Evolutionary conservation across 306 rosid species (phyloP).

Genomic region (Malus fusca): DNA sequence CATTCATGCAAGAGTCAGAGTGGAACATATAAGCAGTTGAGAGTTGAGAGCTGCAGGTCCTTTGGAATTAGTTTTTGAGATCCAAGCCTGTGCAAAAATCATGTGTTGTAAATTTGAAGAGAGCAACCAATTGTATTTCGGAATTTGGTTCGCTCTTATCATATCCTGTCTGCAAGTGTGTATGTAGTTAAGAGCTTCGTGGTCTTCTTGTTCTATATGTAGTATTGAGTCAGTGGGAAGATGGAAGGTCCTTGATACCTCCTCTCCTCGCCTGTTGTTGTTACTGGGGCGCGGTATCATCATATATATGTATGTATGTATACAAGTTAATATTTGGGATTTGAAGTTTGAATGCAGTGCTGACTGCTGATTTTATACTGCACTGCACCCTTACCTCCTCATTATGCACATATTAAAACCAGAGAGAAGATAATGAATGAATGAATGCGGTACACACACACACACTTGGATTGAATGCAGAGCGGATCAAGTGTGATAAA

Average conservation of each 20-base stretch:
- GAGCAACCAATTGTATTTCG: background rate
- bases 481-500: too few relatives aligned
- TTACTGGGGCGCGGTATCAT: background rate
- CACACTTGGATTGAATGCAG: too few relatives aligned
- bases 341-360: background rate
- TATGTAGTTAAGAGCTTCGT: background rate
- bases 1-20: background rate
- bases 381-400: background rate
- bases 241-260: background rate
- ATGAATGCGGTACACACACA: background rate
- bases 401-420: background rate
- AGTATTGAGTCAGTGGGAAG: background rate
- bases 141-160: background rate
- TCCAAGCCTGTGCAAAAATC: conserved; percentile 26
- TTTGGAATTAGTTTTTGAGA: conserved; percentile 35
- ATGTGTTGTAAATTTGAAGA: background rate
- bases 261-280: background rate
- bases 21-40: background rate
- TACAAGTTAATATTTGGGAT: background rate
- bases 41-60: conserved; percentile 18
- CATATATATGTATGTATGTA: too few relatives aligned
- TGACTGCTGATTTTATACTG: background rate
- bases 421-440: background rate
- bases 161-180: background rate
- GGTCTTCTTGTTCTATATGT: background rate